Evolutionary conservation across 2,329 filamentous ascomycete species (phyloP).

Genomic region (Trichoderma sp.): DNA sequence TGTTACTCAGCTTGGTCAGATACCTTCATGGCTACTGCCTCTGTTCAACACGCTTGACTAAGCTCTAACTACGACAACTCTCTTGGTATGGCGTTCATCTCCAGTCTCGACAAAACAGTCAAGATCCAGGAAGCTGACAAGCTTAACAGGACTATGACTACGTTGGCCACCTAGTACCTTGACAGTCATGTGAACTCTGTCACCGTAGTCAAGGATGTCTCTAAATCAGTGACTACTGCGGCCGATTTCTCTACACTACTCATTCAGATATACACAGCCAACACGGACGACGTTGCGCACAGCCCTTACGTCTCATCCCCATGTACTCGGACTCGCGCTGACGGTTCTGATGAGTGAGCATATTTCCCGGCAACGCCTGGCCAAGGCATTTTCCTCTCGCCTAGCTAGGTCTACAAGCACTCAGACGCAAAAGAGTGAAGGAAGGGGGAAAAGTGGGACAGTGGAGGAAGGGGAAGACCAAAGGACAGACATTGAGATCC

Average conservation of each 20-base stretch:
- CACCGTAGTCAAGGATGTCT: conserved; percentile 49
- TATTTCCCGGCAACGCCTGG: conserved; percentile 58
- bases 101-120: conserved; percentile 62
- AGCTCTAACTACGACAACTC: conserved; percentile 55
- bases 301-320: conserved; percentile 44
- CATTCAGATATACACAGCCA: conserved; percentile 57
- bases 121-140: conserved; percentile 55
- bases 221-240: conserved; percentile 58
- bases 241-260: conserved; percentile 57
- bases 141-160: conserved; percentile 44
- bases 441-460: background rate
- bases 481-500: background rate
- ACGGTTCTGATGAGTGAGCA: conserved; percentile 53
- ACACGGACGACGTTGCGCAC: conserved; percentile 37
- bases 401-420: background rate
- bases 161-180: conserved; percentile 54
- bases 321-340: conserved; percentile 41
- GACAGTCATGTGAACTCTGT: conserved; percentile 64
- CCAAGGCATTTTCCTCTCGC: background rate
- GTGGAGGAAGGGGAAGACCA: background rate
- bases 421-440: background rate
- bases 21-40: background rate
- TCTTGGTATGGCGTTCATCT: conserved; percentile 54
- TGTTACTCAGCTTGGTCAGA: background rate
- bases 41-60: background rate